These are phyloP conservation scores for Botryotinia globosa DNA, from an alignment of 2,329 filamentous ascomycete genomes.

Conservation along the genomic window DNA sequence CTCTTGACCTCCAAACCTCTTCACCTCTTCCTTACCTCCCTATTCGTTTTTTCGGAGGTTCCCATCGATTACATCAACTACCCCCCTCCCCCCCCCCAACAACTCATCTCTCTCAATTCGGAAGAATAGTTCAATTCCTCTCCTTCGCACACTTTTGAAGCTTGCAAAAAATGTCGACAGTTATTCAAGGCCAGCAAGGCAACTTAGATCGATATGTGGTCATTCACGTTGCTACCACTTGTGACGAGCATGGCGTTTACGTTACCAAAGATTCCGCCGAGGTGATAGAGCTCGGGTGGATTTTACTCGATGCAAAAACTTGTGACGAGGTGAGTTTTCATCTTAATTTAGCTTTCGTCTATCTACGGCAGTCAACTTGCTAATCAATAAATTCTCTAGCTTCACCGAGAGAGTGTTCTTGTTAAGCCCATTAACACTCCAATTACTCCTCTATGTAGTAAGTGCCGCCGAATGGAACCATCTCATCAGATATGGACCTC, in stretches of 20 bases:
- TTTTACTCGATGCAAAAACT: conserved; percentile 85
- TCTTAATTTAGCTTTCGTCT: conserved; percentile 13
- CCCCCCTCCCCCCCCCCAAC: conserved; percentile 49
- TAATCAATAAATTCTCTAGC: conserved; percentile 50
- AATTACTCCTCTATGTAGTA: conserved; percentile 98
- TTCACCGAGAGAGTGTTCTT: conserved; percentile 91
- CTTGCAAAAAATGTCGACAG: conserved; percentile 53
- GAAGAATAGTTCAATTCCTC: neutral
- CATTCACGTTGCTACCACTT: conserved; percentile 97
- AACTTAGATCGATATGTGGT: conserved; percentile 95
- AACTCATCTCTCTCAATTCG: conserved; percentile 50
- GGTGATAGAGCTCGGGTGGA: conserved; percentile 99
- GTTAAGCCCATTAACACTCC: conserved; percentile 99
- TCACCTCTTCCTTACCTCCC: conserved; percentile 57
- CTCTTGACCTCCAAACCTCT: conserved; percentile 51
- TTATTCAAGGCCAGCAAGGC: conserved; percentile 54
- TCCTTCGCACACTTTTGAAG: conserved; percentile 50
- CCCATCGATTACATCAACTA: conserved; percentile 17
- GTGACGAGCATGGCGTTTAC: conserved; percentile 98
- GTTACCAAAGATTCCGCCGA: conserved; percentile 99
- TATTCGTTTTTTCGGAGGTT: conserved; percentile 60
- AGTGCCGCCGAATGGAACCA: conserved; percentile 47
- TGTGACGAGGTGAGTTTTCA: conserved; percentile 76
- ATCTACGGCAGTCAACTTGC: conserved; percentile 22
- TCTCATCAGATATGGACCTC: conserved; percentile 2